Conservation (phyloP, 1,284 basidiomycete species). For the Tilletiaria anomala region DNA sequence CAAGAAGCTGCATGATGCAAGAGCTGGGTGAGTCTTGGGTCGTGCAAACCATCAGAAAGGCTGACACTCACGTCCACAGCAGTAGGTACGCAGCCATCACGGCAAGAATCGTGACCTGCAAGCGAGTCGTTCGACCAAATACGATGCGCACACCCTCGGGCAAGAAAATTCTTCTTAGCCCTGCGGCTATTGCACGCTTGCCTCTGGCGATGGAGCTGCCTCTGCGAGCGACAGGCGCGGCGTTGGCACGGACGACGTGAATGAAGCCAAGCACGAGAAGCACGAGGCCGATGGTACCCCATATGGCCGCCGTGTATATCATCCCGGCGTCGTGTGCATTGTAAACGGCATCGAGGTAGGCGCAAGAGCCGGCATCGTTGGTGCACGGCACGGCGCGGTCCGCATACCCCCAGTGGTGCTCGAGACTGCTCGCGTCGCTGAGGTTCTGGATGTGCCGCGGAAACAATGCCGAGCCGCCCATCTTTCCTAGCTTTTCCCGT, state of each 20-base stretch:
- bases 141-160: too few species aligned
- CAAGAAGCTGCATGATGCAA: too few species aligned
- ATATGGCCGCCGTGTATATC: slow-evolving; percentile 9
- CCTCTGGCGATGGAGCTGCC: neutral
- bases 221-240: neutral
- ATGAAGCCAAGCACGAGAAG: slow-evolving; percentile 2
- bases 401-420: slow-evolving; percentile 10
- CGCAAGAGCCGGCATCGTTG: slow-evolving; percentile 9
- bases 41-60: too few species aligned
- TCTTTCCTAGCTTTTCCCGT: too few species aligned
- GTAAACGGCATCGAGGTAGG: slow-evolving; percentile 10
- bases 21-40: too few species aligned
- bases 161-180: slow-evolving; percentile 1
- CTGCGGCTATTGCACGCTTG: neutral
- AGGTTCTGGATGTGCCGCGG: slow-evolving; percentile 8
- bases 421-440: slow-evolving; percentile 1
- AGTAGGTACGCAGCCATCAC: slow-evolving; percentile 5
- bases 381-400: slow-evolving; percentile 7
- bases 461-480: too few species aligned
- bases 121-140: slow-evolving; percentile 5
- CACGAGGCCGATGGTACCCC: slow-evolving; percentile 4
- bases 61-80: too few species aligned
- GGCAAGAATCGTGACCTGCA: slow-evolving; percentile 7
- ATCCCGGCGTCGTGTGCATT: slow-evolving; percentile 7
- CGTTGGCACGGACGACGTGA: neutral